phyloP scores from a whole-genome alignment of 345 rosid genomes.

The Eucalyptus virginea region DNA sequence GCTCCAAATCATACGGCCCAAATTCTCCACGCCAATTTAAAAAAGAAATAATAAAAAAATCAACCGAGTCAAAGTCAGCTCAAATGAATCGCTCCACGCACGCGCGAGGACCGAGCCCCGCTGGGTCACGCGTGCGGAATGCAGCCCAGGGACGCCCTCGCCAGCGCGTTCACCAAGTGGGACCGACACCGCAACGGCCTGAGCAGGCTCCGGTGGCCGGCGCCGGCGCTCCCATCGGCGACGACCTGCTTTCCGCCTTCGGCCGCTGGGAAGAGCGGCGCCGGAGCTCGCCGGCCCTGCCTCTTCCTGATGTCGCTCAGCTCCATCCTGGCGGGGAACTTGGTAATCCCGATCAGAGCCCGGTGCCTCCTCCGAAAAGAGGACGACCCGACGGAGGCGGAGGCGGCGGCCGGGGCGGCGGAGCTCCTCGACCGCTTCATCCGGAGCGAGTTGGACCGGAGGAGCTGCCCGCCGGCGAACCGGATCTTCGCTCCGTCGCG shows the following conservation, averaged over 20 bases:
- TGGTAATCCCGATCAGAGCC: constrained; percentile 17
- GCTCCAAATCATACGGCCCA: not conserved
- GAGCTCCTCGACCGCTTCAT: not conserved
- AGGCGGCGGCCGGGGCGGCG: not conserved
- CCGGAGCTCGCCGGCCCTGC: constrained; percentile 13
- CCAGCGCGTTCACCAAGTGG: not conserved
- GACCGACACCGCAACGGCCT: not conserved
- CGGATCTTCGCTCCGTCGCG: not conserved
- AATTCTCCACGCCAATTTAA: not conserved
- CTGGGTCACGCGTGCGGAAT: not conserved
- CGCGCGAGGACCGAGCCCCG: not conserved
- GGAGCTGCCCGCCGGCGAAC: not conserved
- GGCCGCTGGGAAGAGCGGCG: constrained; percentile 10
- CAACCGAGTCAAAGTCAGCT: not conserved
- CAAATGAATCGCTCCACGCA: not conserved
- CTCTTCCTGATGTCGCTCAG: constrained; percentile 29
- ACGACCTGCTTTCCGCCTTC: not conserved
- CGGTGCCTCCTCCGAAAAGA: not conserved
- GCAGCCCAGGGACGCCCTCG: constrained; percentile 3
- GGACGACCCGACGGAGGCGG: not conserved
- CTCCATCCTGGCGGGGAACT: constrained; percentile 20
- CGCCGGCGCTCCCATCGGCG: not conserved
- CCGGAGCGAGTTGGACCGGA: not conserved
- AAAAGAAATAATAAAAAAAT: not conserved
- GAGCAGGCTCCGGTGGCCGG: not conserved